Evolutionary conservation across 371 early-diverging fungal genomes (phyloP), one percentile per base, ranked within the genome.

Genomic region (Mortierella sp.): DNA sequence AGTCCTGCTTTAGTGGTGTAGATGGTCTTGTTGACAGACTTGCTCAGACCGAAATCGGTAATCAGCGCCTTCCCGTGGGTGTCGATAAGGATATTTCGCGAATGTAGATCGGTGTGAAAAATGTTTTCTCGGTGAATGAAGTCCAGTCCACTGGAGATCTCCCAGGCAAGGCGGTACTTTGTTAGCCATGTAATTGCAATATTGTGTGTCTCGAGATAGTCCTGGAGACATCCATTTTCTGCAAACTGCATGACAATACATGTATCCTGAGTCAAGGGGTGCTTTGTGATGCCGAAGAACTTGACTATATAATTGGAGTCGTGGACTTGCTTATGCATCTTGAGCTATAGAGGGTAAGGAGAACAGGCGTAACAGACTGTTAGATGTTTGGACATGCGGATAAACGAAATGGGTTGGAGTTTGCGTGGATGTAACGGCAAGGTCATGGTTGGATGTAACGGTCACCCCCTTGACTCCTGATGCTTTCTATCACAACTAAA

Each of bases 41-140:
- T 69, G 38, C 71, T 71, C 27, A 76, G 71, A 18, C 78, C 78
- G 53, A 76, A 76, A 27, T 76, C 78, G 4, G 78, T 76, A 55
- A 76, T 76, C 49, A 76, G 54, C 1, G 78, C 71, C 39, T 69
- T 71, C 1, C 78, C 78, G 43, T 46, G 60, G 9, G 71, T 65
- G 67, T 76, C 78, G 71, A 99, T 80, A 54, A 98, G 82, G 16
- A 99, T 90, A 72, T 99, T 99, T 67, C 97, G 98, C 6, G 92
- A 91, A 79, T 98, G 97, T 64, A 99, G 92, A 80, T 99, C 98
- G 52, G 98, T 89, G 80, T 97, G 98, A 64, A 97, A 95, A 65
- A 99, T 95, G 70, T 90, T 90, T 68, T 93, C 90, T 42, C 82
- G 80, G 74, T 99, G 99, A 27, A 73, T 73, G 45, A 73, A 73